Evolutionary conservation across 345 rosid species (phyloP).

Genomic region (Gossypium stocksii): DNA sequence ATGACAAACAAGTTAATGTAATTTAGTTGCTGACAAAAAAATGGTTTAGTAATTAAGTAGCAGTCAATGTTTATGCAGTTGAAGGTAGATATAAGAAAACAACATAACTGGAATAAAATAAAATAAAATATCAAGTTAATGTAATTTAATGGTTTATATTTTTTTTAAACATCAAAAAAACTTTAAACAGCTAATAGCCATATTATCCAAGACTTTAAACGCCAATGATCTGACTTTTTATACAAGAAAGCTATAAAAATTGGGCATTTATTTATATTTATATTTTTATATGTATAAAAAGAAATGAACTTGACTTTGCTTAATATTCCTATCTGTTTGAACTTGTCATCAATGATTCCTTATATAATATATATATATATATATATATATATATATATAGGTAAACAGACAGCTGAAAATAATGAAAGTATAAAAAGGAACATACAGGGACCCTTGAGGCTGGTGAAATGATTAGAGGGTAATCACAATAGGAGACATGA

Average conservation of each 20-base stretch:
- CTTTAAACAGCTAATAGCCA: not conserved
- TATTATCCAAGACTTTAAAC: not conserved
- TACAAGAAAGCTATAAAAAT: not conserved
- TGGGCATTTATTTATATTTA: not conserved
- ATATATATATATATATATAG: not conserved
- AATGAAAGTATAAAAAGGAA: not conserved
- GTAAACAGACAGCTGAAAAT: not conserved
- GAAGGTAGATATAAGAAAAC: not conserved
- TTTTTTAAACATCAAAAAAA: too few species aligned
- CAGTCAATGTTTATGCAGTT: constrained; percentile 4
- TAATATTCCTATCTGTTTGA: not conserved
- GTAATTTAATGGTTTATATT: too few species aligned
- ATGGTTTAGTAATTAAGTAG: not conserved
- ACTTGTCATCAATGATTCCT: not conserved
- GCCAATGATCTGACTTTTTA: not conserved
- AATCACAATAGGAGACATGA: not conserved
- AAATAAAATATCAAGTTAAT: not conserved
- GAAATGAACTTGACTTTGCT: not conserved
- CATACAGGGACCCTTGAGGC: not conserved
- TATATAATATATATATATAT: not conserved
- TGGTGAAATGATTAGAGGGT: not conserved
- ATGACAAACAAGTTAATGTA: constrained; percentile 11
- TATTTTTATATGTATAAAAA: not conserved
- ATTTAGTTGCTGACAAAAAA: not conserved
- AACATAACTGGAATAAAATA: not conserved